Evolutionary conservation across 441 rosid genomes (phyloP), one percentile per base, ranked within the genome.

Genomic region (Gossypium aridum): DNA sequence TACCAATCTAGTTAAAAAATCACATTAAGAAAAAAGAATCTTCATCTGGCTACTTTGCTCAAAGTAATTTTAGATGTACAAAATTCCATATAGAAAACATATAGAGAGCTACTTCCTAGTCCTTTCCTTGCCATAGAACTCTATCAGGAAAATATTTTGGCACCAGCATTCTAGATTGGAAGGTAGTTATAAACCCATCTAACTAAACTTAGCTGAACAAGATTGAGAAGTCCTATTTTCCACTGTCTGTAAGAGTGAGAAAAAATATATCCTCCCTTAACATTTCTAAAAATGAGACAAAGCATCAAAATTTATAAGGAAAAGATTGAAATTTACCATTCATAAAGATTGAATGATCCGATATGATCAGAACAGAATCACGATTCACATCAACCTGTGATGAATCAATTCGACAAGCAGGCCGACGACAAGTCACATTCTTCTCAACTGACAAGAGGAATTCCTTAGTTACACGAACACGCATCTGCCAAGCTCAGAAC

Each of bases 331-430:
- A 67, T 39, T 77, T 86, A 93, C 99, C 91, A 63, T 39, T 77
- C 63, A 90, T 77, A 73, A 92, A 96, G 49, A 92, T 53, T 8
- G 96, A 87, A 78, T 93, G 99, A 80, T 92, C 98, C 54, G 93
- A 87, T 82, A 96, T 82, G 63, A 96, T 78, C 64, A 89, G 87
- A 28, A 83, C 97, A 59, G 83, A 85, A 78, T 87, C 83, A 69
- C 84, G 80, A 70, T 70, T 76, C 0, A 80, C 57, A 78, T 92
- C 94, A 70, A 96, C 83, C 79, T 80, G 78, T 28, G 97, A 87
- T 77, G 93, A 91, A 79, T 86, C 87, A 34, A 93, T 84, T 47
- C 98, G 88, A 89, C 86, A 87, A 63, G 77, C 75, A 1, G 97
- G 98, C 64, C 95, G 95, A 67, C 83, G 80, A 62, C 80, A 77